A percentile compares a stretch with the other conserved stretches of the same genome.
phyloP scores from a whole-genome alignment of 768 basidiomycete species.

The Xerocomus brunneocitrinus region DNA sequence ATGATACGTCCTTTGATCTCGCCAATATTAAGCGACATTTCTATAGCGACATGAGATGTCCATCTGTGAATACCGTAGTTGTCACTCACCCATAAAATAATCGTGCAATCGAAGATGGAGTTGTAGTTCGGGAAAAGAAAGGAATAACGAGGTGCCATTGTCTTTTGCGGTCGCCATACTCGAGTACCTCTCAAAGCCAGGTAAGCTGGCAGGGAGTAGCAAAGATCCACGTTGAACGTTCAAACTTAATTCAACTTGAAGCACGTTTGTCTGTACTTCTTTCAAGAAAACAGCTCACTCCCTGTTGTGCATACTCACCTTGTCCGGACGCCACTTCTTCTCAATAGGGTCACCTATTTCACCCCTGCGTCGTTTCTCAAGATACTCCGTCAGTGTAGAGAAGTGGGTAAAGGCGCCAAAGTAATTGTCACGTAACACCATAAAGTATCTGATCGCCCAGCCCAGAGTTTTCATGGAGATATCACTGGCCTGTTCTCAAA shows the following conservation, averaged over 20 bases:
- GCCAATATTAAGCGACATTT: conserved; percentile 72
- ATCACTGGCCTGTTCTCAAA: conserved; percentile 40
- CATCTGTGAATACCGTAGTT: not conserved
- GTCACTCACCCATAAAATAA: conserved; percentile 73
- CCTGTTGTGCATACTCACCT: conserved; percentile 41
- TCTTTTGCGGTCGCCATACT: conserved; percentile 28
- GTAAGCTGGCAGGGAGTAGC: conserved; percentile 61
- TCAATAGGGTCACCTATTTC: conserved; percentile 78
- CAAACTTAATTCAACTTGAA: conserved; percentile 69
- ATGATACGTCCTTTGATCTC: conserved; percentile 52
- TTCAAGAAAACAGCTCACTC: conserved; percentile 5
- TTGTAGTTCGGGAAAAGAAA: conserved; percentile 65
- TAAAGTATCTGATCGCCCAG: conserved; percentile 85
- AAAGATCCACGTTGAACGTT: conserved; percentile 49
- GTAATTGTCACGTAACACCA: conserved; percentile 91
- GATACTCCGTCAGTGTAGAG: conserved; percentile 80
- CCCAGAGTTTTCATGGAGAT: conserved; percentile 69
- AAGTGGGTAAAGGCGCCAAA: conserved; percentile 93
- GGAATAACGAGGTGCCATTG: conserved; percentile 50
- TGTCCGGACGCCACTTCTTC: conserved; percentile 73
- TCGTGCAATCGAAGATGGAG: conserved; percentile 78
- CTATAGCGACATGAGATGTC: conserved; percentile 35
- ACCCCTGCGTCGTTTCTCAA: conserved; percentile 56
- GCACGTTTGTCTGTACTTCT: conserved; percentile 63
- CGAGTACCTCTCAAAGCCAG: conserved; percentile 48